Conservation (phyloP, 83 land plant species). For the Picea abies region DNA sequence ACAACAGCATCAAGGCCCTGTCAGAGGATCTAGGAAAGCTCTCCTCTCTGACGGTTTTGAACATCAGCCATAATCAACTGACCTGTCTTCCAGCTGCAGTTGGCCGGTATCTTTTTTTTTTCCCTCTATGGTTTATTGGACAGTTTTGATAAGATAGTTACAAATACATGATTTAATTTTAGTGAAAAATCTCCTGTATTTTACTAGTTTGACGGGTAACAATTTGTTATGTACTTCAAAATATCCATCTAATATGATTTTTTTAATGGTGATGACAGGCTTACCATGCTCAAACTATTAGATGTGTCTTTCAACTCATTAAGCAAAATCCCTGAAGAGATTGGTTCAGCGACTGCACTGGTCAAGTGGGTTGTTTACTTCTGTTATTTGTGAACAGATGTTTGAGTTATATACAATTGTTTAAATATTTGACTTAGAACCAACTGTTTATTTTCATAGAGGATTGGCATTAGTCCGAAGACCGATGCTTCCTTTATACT, state of each 20-base stretch:
- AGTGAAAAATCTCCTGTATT: neutral
- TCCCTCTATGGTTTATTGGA: neutral
- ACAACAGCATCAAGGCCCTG: conserved; percentile 73
- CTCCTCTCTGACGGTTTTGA: conserved; percentile 57
- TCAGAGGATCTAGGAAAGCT: conserved; percentile 76
- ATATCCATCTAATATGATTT: neutral
- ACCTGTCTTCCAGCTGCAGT: conserved; percentile 75
- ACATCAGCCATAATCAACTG: conserved; percentile 84
- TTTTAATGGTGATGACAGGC: conserved; percentile 46
- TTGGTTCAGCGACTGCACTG: conserved; percentile 70
- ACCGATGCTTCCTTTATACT: no score
- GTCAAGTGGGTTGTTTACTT: conserved; percentile 61
- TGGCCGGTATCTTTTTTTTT: conserved; percentile 62
- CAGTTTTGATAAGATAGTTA: neutral
- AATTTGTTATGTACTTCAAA: neutral
- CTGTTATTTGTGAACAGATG: no score
- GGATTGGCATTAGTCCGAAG: no score
- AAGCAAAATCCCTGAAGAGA: conserved; percentile 68
- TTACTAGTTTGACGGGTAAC: neutral
- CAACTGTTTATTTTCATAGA: no score
- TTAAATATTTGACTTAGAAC: no score
- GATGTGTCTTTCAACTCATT: conserved; percentile 82
- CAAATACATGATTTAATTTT: neutral
- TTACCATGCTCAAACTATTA: conserved; percentile 65
- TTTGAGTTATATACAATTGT: no score